phyloP scores from a whole-genome alignment of 2,329 filamentous ascomycete species.

The Beauveria brongniartii region DNA sequence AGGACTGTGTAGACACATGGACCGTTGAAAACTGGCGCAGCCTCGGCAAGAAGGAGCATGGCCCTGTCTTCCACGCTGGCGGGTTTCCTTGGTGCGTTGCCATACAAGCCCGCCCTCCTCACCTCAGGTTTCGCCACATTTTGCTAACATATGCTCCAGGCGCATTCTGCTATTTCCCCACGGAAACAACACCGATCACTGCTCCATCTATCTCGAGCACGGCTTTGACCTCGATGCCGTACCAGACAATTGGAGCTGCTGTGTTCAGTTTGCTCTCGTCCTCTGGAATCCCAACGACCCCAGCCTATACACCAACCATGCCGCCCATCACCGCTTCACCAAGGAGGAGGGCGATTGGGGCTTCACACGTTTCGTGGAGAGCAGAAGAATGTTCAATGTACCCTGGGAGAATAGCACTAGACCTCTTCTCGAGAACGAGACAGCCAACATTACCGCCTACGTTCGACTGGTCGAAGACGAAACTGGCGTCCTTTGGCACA shows the following conservation, averaged over 20 bases:
- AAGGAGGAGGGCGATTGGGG: slow-evolving; percentile 97
- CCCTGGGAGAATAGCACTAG: slow-evolving; percentile 62
- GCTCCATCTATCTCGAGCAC: slow-evolving; percentile 94
- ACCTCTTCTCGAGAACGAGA: slow-evolving; percentile 69
- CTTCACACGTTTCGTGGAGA: slow-evolving; percentile 91
- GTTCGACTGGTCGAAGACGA: slow-evolving; percentile 78
- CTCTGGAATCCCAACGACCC: slow-evolving; percentile 92
- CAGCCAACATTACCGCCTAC: slow-evolving; percentile 74
- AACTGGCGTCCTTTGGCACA: slow-evolving; percentile 84
- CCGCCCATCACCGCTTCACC: slow-evolving; percentile 91
- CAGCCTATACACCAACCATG: slow-evolving; percentile 71
- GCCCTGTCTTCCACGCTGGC: slow-evolving; percentile 78
- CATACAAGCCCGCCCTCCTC: background rate
- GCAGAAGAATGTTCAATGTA: slow-evolving; percentile 73
- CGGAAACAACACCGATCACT: slow-evolving; percentile 89
- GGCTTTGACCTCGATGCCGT: slow-evolving; percentile 69
- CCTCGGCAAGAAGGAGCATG: slow-evolving; percentile 72
- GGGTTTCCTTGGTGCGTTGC: slow-evolving; percentile 72
- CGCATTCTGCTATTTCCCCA: slow-evolving; percentile 91
- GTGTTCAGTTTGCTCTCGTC: slow-evolving; percentile 89
- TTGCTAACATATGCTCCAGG: slow-evolving; percentile 40
- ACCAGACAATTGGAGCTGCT: slow-evolving; percentile 92
- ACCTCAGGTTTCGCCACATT: background rate
- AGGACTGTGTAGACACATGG: slow-evolving; percentile 76
- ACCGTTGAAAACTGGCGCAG: slow-evolving; percentile 75